A percentile compares a stretch with the other conserved stretches of the same genome.
These are phyloP conservation scores for Macrophomina tecta DNA, from an alignment of 2,329 filamentous ascomycete genomes.

Conservation along the genomic window DNA sequence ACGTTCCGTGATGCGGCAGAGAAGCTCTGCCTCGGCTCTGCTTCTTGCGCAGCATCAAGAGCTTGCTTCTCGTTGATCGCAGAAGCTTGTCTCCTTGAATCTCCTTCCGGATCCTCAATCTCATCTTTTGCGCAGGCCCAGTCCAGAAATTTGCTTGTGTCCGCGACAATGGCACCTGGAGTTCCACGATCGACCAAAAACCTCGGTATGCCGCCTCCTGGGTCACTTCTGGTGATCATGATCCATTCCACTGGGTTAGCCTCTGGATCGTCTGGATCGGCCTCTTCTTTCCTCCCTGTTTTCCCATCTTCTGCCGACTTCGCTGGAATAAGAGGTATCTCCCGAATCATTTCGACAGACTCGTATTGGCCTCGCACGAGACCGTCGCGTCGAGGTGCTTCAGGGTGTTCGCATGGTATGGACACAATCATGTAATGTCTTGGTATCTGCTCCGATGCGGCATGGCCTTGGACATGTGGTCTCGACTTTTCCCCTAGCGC, in stretches of 20 bases:
- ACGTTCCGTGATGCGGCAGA: conserved; percentile 43
- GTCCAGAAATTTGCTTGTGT: conserved; percentile 80
- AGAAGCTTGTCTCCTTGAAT: conserved; percentile 27
- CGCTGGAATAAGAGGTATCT: conserved; percentile 66
- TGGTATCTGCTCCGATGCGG: conserved; percentile 51
- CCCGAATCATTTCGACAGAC: conserved; percentile 87
- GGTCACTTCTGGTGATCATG: conserved; percentile 89
- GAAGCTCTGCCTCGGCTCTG: conserved; percentile 28
- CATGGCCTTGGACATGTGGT: conserved; percentile 34
- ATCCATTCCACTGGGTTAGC: conserved; percentile 82
- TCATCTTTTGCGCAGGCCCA: conserved; percentile 69
- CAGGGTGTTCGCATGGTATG: conserved; percentile 78
- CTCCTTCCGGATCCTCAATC: conserved; percentile 44
- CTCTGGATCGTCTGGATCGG: conserved; percentile 53
- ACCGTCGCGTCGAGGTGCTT: conserved; percentile 71
- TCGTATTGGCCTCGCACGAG: conserved; percentile 88
- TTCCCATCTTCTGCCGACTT: conserved; percentile 47
- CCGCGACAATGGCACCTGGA: conserved; percentile 77
- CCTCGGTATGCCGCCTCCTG: conserved; percentile 83
- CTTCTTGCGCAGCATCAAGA: not conserved
- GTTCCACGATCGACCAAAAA: conserved; percentile 93
- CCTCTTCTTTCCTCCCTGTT: conserved; percentile 37
- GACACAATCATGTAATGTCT: conserved; percentile 87
- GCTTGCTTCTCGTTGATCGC: not conserved
- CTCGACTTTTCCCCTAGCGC: conserved; percentile 57